Evolutionary conservation across 495 filamentous ascomycete species (phyloP).

Genomic region (Thermothielavioides terrestris): DNA sequence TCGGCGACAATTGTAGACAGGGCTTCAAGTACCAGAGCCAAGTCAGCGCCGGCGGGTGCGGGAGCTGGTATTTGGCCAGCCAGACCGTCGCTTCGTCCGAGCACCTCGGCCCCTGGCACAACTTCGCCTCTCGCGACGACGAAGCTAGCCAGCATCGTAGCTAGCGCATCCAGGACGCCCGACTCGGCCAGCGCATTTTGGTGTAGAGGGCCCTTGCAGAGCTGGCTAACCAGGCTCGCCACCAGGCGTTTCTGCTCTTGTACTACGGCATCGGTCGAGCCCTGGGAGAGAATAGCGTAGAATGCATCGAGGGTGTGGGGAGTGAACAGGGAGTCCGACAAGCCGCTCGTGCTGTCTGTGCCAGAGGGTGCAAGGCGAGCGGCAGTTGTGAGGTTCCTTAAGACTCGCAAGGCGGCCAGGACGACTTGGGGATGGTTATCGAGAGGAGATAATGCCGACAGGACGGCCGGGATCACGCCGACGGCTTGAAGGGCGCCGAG

Average conservation of each 20-base stretch:
- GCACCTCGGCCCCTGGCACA: constrained; percentile 45
- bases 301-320: constrained; percentile 49
- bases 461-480: constrained; percentile 53
- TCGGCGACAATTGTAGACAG: constrained; percentile 69
- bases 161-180: constrained; percentile 72
- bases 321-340: constrained; percentile 59
- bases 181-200: constrained; percentile 58
- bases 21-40: constrained; percentile 70
- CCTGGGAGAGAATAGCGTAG: constrained; percentile 55
- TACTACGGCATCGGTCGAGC: constrained; percentile 35
- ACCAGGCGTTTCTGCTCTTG: constrained; percentile 60
- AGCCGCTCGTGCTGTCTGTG: constrained; percentile 20
- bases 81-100: constrained; percentile 36
- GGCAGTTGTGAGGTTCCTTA: constrained; percentile 65
- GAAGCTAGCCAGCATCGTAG: constrained; percentile 66
- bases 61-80: constrained; percentile 43
- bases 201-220: constrained; percentile 60
- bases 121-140: constrained; percentile 58
- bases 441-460: constrained; percentile 56
- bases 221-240: constrained; percentile 52
- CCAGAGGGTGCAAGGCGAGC: constrained; percentile 36
- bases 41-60: constrained; percentile 48
- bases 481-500: constrained; percentile 63
- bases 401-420: constrained; percentile 61
- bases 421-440: constrained; percentile 57